Conservation (phyloP, 2,329 filamentous ascomycete genomes). For the Alternaria alternata region DNA sequence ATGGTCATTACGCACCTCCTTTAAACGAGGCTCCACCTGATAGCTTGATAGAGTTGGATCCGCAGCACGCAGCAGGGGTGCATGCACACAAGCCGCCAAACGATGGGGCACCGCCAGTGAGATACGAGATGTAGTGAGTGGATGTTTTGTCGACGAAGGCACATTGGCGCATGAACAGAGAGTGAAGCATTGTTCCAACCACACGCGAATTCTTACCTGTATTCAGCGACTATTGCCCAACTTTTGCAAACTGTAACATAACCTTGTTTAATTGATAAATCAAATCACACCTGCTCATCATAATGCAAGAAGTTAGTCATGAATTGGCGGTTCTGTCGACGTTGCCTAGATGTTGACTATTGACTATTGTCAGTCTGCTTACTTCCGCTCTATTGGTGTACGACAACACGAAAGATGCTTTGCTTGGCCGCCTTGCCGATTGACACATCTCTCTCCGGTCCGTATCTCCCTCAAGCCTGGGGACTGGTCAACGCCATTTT, state of each 20-base stretch:
- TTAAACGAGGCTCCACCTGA: not conserved
- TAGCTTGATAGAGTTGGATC: constrained; percentile 1
- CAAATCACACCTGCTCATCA: not conserved
- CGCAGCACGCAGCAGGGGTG: not conserved
- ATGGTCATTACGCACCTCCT: not conserved
- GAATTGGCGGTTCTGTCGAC: not conserved
- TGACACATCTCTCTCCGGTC: not conserved
- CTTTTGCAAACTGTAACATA: not conserved
- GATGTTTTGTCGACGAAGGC: not conserved
- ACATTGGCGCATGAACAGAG: too few species aligned
- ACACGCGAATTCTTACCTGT: not conserved
- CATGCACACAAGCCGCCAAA: not conserved
- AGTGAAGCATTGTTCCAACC: not conserved
- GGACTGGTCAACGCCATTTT: not conserved
- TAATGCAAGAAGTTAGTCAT: not conserved
- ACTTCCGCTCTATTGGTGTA: not conserved
- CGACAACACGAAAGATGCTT: not conserved
- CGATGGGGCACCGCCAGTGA: not conserved
- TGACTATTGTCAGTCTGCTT: not conserved
- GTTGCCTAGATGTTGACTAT: not conserved
- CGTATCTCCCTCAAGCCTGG: not conserved
- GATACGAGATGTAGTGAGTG: not conserved
- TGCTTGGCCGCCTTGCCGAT: not conserved
- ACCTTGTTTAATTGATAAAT: not conserved
- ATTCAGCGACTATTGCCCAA: not conserved